Conservation (phyloP, 495 filamentous ascomycete species). For the Acidomyces sp. region DNA sequence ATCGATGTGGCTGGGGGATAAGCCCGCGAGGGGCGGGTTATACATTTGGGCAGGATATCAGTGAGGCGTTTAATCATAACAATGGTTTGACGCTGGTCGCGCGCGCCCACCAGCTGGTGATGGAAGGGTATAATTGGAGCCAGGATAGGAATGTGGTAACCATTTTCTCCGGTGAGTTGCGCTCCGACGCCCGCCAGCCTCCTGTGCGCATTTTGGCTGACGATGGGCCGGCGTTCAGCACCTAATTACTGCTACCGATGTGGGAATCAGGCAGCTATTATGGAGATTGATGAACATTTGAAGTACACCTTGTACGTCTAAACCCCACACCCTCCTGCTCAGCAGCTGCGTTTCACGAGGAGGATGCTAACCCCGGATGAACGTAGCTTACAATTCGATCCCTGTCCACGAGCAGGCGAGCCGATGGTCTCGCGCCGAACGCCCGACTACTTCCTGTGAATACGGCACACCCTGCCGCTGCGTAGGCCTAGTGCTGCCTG, state of each 20-base stretch:
- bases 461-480: neutral
- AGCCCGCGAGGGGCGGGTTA: slow-evolving; percentile 94
- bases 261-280: slow-evolving; percentile 97
- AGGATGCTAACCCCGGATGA: too few species aligned
- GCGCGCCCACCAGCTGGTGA: slow-evolving; percentile 91
- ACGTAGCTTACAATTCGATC: slow-evolving; percentile 95
- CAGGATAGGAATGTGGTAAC: slow-evolving; percentile 91
- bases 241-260: slow-evolving; percentile 38
- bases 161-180: slow-evolving; percentile 74
- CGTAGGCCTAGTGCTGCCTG: neutral
- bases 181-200: too few species aligned
- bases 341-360: too few species aligned
- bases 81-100: slow-evolving; percentile 89
- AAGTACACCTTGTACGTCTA: slow-evolving; percentile 95
- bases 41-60: slow-evolving; percentile 98
- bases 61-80: slow-evolving; percentile 99
- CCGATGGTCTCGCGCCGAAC: slow-evolving; percentile 97
- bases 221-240: slow-evolving; percentile 59
- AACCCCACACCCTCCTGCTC: too few species aligned
- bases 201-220: too few species aligned
- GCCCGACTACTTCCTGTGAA: slow-evolving; percentile 94
- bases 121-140: slow-evolving; percentile 99
- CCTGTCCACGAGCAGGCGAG: slow-evolving; percentile 91
- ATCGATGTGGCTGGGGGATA: slow-evolving; percentile 97
- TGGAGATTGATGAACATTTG: slow-evolving; percentile 99